phyloP scores from a whole-genome alignment of 2,329 filamentous ascomycete genomes.

The Talaromyces marneffei region DNA sequence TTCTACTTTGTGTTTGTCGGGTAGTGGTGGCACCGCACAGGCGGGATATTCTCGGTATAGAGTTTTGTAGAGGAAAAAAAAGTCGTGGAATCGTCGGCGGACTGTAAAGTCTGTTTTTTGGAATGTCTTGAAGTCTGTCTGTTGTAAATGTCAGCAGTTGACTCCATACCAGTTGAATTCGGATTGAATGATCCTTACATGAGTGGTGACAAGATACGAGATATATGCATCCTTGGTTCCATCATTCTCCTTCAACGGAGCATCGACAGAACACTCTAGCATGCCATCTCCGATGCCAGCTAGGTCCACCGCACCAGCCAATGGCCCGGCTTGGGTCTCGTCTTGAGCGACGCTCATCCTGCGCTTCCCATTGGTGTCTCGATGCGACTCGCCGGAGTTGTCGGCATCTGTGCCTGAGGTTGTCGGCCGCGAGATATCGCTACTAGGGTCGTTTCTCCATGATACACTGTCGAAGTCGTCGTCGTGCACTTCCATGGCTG shows the following conservation, averaged over 20 bases:
- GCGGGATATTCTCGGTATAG: constrained; percentile 82
- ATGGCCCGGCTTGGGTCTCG: constrained; percentile 45
- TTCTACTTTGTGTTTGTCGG: constrained; percentile 98
- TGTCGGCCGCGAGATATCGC: constrained; percentile 39
- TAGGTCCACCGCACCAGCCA: constrained; percentile 53
- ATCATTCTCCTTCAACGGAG: constrained; percentile 89
- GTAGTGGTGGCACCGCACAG: constrained; percentile 86
- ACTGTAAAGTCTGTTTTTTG: constrained; percentile 72
- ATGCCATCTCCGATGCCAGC: constrained; percentile 64
- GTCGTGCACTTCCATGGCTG: constrained; percentile 40
- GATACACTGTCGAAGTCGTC: constrained; percentile 78
- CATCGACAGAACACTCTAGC: constrained; percentile 75
- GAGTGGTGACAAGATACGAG: constrained; percentile 87
- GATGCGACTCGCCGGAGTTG: constrained; percentile 27
- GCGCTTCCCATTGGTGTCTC: constrained; percentile 46
- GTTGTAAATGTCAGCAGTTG: not conserved
- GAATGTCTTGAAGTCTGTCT: constrained; percentile 95
- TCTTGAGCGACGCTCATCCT: constrained; percentile 42
- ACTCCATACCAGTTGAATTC: no score
- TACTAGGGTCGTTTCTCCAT: constrained; percentile 62
- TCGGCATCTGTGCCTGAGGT: constrained; percentile 39
- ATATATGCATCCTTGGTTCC: constrained; percentile 96
- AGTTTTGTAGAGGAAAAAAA: constrained; percentile 91
- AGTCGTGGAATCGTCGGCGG: constrained; percentile 92
- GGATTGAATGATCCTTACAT: constrained; percentile 52